These are phyloP conservation scores for Primulina huaijiensis DNA, from an alignment of 257 asterid genomes.

Conservation along the genomic window DNA sequence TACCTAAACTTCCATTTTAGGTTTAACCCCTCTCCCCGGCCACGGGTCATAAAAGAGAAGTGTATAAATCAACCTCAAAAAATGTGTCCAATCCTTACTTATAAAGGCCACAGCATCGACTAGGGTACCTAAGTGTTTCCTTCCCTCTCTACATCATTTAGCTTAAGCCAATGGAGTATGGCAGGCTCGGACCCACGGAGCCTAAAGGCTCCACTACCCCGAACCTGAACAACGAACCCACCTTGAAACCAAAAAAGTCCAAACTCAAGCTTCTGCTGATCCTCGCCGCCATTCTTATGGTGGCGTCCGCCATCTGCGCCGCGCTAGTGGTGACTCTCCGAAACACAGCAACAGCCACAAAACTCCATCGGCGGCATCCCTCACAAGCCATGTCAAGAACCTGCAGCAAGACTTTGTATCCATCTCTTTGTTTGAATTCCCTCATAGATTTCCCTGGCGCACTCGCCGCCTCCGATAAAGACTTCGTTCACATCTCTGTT, in stretches of 20 bases:
- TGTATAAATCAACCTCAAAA: not conserved
- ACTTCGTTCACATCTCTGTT: constrained; percentile 49
- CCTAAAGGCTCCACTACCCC: constrained; percentile 26
- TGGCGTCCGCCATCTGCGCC: constrained; percentile 35
- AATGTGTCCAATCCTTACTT: not conserved
- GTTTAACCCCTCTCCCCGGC: too few relatives aligned
- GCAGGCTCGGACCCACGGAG: constrained; percentile 24
- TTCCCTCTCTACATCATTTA: not conserved
- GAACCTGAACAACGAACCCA: not conserved
- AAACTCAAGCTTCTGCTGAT: constrained; percentile 32
- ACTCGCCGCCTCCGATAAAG: constrained; percentile 40
- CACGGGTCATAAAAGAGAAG: too few relatives aligned
- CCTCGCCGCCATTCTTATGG: constrained; percentile 32
- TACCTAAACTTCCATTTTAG: too few relatives aligned
- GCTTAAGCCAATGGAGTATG: constrained; percentile 32
- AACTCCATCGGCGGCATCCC: constrained; percentile 24
- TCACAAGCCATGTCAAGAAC: constrained; percentile 40
- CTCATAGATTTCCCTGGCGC: constrained; percentile 49
- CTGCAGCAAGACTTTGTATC: constrained; percentile 42
- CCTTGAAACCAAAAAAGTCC: constrained; percentile 13
- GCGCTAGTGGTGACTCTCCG: constrained; percentile 30
- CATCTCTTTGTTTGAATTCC: constrained; percentile 39
- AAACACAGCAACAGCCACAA: constrained; percentile 10
- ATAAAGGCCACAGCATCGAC: not conserved
- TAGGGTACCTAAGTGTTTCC: not conserved